Evolutionary conservation across 2,329 filamentous ascomycete species (phyloP), one percentile per base, ranked within the genome.

Genomic region (Pezicula rhizophila): DNA sequence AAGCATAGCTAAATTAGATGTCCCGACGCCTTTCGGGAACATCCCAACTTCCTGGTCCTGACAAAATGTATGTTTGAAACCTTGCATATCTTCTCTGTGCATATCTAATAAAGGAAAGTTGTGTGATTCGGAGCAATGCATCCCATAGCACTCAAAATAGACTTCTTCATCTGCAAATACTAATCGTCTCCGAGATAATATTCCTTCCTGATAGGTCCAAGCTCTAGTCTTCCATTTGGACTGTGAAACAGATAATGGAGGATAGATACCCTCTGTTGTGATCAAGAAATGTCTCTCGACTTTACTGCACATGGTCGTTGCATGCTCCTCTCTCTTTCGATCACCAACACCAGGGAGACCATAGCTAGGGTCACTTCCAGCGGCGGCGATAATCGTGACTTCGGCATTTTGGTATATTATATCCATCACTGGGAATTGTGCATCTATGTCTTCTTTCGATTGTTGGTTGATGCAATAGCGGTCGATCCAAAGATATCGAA

Each of bases 121-220:
- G 39, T 42, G 26, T 8, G 45, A 44, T 38, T 57, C 55, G 18
- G 28, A 52, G 34, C 53, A 56, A 50, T 50, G 37, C 53, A 56
- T 52, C 17, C 40, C 37, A 25, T 51, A 40, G 51, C 61, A 64
- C 46, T 59, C 48, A 41, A 55, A 63, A 31, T 58, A 63, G 14
- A 61, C 46, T 46, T 64, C 55, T 15, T 62, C 46, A 4, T 63
- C 56, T 0, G 61, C 60, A 48, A 68, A 68, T n/a, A 65, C 55
- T 7, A 68, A 52, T 14, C 60, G 52, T 10, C 64, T 58, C 3
- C 48, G 35, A 11, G 60, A 60, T 3, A 67, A 52, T 2, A 65
- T 31, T 5, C 46, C 60, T 52, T 69, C 67, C 52, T 68, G 65
- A 49, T 60, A 65, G 4, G 65, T 69, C 67, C 66, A 68, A 6